Conservation (phyloP, 2,329 filamentous ascomycete genomes). For the Stachybotrys echinatus region DNA sequence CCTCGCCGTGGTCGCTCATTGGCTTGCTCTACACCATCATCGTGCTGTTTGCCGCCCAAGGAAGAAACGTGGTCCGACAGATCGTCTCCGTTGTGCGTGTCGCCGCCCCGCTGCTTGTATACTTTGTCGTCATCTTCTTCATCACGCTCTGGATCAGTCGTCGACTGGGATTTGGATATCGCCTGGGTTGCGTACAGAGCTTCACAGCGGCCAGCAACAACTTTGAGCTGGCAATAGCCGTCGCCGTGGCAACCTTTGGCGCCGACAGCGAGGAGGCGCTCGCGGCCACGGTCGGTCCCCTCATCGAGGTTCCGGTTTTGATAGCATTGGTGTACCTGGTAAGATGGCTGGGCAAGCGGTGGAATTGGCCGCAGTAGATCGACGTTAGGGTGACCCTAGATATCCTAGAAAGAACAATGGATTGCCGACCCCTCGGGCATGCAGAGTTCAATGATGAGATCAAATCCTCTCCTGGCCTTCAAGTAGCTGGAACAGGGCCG, state of each 20-base stretch:
- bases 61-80: slow-evolving; percentile 70
- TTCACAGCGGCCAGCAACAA: slow-evolving; percentile 92
- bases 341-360: slow-evolving; percentile 50
- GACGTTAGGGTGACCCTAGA: no score
- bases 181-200: slow-evolving; percentile 67
- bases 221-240: slow-evolving; percentile 87
- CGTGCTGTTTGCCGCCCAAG: slow-evolving; percentile 80
- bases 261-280: slow-evolving; percentile 73
- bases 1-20: slow-evolving; percentile 71
- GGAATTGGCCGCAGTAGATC: slow-evolving; percentile 39
- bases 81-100: slow-evolving; percentile 80
- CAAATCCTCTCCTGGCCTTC: slow-evolving; percentile 12
- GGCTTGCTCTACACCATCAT: slow-evolving; percentile 84
- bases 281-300: slow-evolving; percentile 75
- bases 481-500: slow-evolving; percentile 26
- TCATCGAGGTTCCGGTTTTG: slow-evolving; percentile 83
- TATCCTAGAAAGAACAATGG: no score
- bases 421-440: no score
- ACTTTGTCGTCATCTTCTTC: slow-evolving; percentile 73
- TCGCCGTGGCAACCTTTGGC: slow-evolving; percentile 77
- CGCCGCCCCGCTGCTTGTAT: slow-evolving; percentile 73
- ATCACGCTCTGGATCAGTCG: slow-evolving; percentile 57
- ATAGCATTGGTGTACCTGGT: slow-evolving; percentile 72
- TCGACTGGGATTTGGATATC: slow-evolving; percentile 70
- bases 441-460: no score